Base-by-base conservation (phyloP, 305 asterid genomes). In the Ruellia speciosa region DNA sequence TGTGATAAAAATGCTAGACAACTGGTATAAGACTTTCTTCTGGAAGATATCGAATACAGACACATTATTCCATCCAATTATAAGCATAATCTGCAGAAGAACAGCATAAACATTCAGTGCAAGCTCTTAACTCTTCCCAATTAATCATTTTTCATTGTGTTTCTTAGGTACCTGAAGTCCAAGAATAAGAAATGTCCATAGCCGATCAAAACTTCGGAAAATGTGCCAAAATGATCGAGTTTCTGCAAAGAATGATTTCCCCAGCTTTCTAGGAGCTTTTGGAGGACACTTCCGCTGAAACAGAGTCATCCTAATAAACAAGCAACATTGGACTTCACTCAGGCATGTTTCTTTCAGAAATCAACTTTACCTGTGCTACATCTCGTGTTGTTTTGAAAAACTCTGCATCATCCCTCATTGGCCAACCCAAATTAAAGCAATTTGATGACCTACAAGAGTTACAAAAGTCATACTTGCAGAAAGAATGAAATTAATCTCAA, bases 371-470 rank as follows among this genome's bases (percentile, higher is more conserved):
- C 80, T 86, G 63, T 40, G 71, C 70, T 46, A 49, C 66, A 40
- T 71, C 79, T 63, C 80, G 82, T 49, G 80, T 72, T 62, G 99
- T 80, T 74, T 86, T 89, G 74, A 93, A 93, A 80, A 93, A 86
- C 53, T 93, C 93, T 57, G 87, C 95, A 75, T 89, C 96, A 71
- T 85, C 97, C 50, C 94, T 84, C 96, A 93, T 89, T 39, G 99
- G 99, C 99, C 99, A 93, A 61, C 99, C 99, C 87, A 89, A 74
- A 35, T 73, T 70, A 81, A 93, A 93, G 90, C 97, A 93, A 66
- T 86, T 94, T 1, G 90, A 56, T 43, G 96, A 81, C 99, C 99
- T 93, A 66, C 47, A 73, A 66, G 56, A 56, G 61, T 70, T 69
- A 49, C 45, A 56, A 68, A 70, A 61, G 58, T 71, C 61, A 65